phyloP scores from a whole-genome alignment of 495 filamentous ascomycete genomes.

The Aspergillus saccharolyticus region DNA sequence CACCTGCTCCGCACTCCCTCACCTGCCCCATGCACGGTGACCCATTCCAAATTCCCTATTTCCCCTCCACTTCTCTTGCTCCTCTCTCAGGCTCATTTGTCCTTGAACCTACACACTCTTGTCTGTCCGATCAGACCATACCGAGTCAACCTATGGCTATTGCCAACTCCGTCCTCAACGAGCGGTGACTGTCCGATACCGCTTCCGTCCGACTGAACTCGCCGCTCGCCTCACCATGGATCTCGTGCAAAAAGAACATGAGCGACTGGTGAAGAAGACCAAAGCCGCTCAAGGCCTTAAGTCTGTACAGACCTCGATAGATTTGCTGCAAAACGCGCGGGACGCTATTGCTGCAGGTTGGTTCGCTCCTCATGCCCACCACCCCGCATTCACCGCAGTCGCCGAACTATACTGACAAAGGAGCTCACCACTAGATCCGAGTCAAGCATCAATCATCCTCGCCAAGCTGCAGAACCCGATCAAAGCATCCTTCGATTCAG shows the following conservation, averaged over 20 bases:
- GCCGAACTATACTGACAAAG: slow-evolving; percentile 11
- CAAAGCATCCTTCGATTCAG: slow-evolving; percentile 67
- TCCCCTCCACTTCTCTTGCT: too few species aligned
- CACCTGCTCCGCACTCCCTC: neutral
- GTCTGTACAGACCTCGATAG: slow-evolving; percentile 76
- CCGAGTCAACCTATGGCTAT: slow-evolving; percentile 20
- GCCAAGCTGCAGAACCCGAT: slow-evolving; percentile 80
- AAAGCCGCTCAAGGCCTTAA: slow-evolving; percentile 64
- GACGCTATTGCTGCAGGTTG: slow-evolving; percentile 63
- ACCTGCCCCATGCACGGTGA: too few species aligned
- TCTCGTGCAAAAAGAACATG: slow-evolving; percentile 65
- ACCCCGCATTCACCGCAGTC: neutral
- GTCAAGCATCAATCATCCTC: slow-evolving; percentile 62
- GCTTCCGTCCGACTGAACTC: slow-evolving; percentile 14
- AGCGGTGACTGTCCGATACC: slow-evolving; percentile 26
- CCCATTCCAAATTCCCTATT: too few species aligned
- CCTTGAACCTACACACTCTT: too few species aligned
- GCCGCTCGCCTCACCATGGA: slow-evolving; percentile 51
- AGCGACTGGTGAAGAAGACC: slow-evolving; percentile 60
- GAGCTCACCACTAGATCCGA: slow-evolving; percentile 52
- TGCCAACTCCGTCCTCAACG: slow-evolving; percentile 7
- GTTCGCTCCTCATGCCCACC: slow-evolving; percentile 17
- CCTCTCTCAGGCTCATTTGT: too few species aligned
- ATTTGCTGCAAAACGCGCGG: slow-evolving; percentile 65
- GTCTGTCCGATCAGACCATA: too few species aligned